Conservation (phyloP, 2,329 filamentous ascomycete species). For the Myriosclerotinia curreyana region DNA sequence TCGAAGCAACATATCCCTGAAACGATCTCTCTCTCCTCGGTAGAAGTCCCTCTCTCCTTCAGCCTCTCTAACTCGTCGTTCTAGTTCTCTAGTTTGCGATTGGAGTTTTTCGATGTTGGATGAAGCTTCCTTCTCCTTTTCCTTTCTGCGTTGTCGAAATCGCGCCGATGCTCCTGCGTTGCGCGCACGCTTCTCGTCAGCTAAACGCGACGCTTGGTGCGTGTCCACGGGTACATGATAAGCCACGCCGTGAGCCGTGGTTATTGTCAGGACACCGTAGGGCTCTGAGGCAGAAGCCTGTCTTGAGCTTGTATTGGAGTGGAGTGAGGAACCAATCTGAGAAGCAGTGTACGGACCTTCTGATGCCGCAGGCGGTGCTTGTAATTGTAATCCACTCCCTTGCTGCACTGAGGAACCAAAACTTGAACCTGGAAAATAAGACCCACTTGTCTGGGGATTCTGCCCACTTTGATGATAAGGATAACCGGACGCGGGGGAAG, state of each 20-base stretch:
- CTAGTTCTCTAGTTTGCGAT: constrained; percentile 66
- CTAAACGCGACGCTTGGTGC: constrained; percentile 75
- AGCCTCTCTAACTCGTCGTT: constrained; percentile 50
- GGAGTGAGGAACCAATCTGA: constrained; percentile 34
- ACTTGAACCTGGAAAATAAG: constrained; percentile 37
- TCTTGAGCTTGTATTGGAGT: constrained; percentile 36
- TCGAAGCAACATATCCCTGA: constrained; percentile 62
- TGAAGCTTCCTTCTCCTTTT: constrained; percentile 71
- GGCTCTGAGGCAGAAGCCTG: constrained; percentile 38
- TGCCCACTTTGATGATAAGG: constrained; percentile 32
- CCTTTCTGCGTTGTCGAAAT: constrained; percentile 78
- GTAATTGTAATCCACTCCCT: constrained; percentile 37
- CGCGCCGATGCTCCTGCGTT: constrained; percentile 84
- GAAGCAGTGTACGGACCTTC: constrained; percentile 40
- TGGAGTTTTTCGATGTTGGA: constrained; percentile 68
- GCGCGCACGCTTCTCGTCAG: constrained; percentile 79
- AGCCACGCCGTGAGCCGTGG: constrained; percentile 49
- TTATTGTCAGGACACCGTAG: constrained; percentile 40
- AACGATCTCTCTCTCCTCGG: constrained; percentile 66
- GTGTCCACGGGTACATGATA: constrained; percentile 70
- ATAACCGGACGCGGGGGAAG: constrained; percentile 39
- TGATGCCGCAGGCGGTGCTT: constrained; percentile 33
- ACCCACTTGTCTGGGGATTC: constrained; percentile 27
- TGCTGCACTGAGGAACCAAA: constrained; percentile 35
- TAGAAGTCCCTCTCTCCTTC: constrained; percentile 71